These are phyloP conservation scores for Capsicum baccatum DNA, from an alignment of 257 asterid species.

Conservation along the genomic window DNA sequence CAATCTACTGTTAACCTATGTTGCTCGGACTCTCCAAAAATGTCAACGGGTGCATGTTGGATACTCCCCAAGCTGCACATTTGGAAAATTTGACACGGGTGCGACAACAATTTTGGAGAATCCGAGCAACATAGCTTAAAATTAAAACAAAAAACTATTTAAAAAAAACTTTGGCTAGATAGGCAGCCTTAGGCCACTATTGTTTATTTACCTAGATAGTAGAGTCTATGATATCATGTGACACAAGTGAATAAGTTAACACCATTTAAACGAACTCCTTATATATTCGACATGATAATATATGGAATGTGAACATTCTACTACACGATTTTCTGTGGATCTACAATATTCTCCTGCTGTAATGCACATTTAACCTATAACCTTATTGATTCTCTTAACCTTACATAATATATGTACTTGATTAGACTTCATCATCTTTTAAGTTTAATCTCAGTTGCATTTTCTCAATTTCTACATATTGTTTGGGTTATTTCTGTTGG, in stretches of 20 bases:
- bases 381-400: background rate
- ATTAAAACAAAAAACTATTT: background rate
- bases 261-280: background rate
- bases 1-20: background rate
- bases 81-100: no score
- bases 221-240: background rate
- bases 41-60: no score
- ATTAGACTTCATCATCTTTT: background rate
- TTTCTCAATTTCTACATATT: background rate
- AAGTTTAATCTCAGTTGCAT: background rate
- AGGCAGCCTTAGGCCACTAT: background rate
- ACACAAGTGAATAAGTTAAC: background rate
- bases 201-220: background rate
- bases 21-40: no score
- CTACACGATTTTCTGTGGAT: background rate
- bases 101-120: no score
- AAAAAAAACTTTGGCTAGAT: background rate
- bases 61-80: no score
- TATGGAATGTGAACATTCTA: background rate
- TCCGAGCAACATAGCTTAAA: no score
- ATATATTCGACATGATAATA: background rate
- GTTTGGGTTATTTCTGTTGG: background rate
- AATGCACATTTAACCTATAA: slow-evolving; percentile 3
- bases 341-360: background rate
- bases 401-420: background rate